Percentiles rank a stretch among this genome's conserved stretches.
Conservation (phyloP, 768 basidiomycete genomes). For the Melanogaster broomeanus region DNA sequence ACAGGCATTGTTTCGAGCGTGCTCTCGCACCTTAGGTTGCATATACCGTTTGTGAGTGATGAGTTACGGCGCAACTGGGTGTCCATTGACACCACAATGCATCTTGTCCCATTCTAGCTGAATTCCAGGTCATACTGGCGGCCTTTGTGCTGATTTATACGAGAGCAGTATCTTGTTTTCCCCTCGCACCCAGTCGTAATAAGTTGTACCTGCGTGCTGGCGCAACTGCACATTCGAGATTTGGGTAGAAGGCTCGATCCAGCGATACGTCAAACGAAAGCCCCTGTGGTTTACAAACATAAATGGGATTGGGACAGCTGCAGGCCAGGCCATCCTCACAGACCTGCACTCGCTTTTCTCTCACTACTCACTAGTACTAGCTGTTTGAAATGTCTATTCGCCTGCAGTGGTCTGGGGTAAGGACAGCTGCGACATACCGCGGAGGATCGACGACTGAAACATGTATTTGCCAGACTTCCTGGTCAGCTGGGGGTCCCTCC, state of each 20-base stretch:
- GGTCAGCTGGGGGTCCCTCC: neutral
- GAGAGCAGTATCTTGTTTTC: no score
- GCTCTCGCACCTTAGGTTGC: no score
- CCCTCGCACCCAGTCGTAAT: no score
- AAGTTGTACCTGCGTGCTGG: no score
- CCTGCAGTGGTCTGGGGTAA: neutral
- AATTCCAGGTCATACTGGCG: no score
- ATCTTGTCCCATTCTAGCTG: no score
- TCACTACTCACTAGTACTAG: neutral
- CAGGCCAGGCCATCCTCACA: neutral
- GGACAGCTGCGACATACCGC: neutral
- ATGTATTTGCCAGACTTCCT: neutral
- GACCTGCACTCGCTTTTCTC: neutral
- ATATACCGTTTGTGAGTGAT: no score
- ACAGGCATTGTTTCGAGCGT: no score
- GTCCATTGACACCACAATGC: no score
- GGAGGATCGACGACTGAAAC: neutral
- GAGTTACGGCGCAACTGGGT: no score
- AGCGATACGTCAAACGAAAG: neutral
- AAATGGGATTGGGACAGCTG: neutral
- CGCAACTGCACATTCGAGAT: no score
- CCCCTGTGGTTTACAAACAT: neutral
- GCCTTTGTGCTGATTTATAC: no score
- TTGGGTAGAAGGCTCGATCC: neutral
- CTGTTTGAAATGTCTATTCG: neutral